These are phyloP conservation scores for Apostasia shenzhenica DNA, from an alignment of 106 monocot species.

Conservation along the genomic window DNA sequence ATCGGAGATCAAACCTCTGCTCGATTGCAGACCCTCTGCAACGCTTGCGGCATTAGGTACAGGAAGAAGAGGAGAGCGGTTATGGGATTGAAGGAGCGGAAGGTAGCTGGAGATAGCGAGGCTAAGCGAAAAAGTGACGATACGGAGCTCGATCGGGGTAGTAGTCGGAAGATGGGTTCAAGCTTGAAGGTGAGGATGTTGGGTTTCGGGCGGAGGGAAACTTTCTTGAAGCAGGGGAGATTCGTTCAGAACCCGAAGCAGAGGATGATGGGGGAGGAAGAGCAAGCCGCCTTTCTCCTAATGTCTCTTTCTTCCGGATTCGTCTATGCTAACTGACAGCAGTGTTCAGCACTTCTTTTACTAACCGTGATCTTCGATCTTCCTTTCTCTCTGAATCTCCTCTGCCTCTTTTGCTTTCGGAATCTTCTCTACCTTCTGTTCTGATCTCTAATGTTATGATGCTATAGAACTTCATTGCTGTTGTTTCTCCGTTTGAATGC, in stretches of 20 bases:
- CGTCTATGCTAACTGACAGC: slow-evolving; percentile 5
- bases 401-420: neutral
- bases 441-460: too few species aligned
- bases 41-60: slow-evolving; percentile 25
- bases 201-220: slow-evolving; percentile 3
- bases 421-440: too few species aligned
- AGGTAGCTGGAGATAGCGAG: neutral
- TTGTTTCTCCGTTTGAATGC: too few species aligned
- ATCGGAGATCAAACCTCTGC: neutral
- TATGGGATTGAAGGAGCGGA: slow-evolving; percentile 5
- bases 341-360: neutral
- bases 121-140: neutral
- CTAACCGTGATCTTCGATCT: neutral
- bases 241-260: slow-evolving; percentile 7
- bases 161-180: neutral
- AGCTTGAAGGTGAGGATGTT: slow-evolving; percentile 12
- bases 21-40: slow-evolving; percentile 18
- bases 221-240: slow-evolving; percentile 2
- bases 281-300: slow-evolving; percentile 19
- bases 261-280: slow-evolving; percentile 14
- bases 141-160: neutral
- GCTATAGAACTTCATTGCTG: too few species aligned
- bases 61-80: slow-evolving; percentile 24
- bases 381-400: neutral
- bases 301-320: slow-evolving; percentile 24